Evolutionary conservation across 352 stramenopile species (phyloP).

Genomic region (Phytophthora sojae): DNA sequence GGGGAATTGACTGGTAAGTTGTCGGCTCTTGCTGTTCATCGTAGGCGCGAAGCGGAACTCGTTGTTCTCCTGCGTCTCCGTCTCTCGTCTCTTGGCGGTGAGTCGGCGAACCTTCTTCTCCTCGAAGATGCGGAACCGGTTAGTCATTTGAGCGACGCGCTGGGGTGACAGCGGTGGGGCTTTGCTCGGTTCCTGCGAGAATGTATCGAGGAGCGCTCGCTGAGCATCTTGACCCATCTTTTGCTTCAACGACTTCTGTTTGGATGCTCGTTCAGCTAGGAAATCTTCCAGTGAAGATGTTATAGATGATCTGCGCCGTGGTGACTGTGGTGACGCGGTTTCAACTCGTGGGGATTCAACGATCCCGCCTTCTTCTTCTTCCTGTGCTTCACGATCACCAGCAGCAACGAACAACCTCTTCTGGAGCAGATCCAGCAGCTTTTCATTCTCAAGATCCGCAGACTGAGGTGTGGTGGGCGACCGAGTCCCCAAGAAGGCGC

Average conservation of each 20-base stretch:
- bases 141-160: constrained; percentile 41
- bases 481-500: constrained; percentile 9
- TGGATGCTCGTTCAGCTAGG: constrained; percentile 7
- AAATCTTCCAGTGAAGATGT: constrained; percentile 29
- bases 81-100: constrained; percentile 41
- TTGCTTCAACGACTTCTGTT: constrained; percentile 8
- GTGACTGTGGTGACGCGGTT: neutral
- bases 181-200: constrained; percentile 13
- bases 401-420: constrained; percentile 11
- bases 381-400: neutral
- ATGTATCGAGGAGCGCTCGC: constrained; percentile 16
- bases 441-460: constrained; percentile 18
- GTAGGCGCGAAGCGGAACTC: constrained; percentile 38
- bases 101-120: constrained; percentile 44
- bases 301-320: constrained; percentile 12
- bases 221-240: constrained; percentile 22
- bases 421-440: constrained; percentile 26
- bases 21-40: constrained; percentile 50
- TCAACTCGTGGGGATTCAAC: neutral
- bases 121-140: constrained; percentile 49
- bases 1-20: constrained; percentile 46
- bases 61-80: constrained; percentile 38
- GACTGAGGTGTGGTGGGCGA: neutral
- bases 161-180: constrained; percentile 39
- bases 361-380: neutral